phyloP scores from a whole-genome alignment of 2,329 filamentous ascomycete species.

The Ramularia endophylla region DNA sequence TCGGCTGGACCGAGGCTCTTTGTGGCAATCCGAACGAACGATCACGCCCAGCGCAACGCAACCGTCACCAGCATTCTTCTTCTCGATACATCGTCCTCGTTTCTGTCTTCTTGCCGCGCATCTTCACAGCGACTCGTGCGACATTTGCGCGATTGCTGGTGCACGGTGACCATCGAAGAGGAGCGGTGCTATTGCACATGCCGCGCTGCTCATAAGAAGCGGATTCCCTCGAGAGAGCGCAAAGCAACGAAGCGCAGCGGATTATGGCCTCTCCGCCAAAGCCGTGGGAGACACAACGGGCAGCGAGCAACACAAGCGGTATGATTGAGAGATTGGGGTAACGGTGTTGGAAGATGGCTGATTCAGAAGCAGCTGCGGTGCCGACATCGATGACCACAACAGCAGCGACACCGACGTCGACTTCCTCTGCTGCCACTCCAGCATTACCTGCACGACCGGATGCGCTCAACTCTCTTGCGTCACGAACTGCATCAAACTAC shows the following conservation, averaged over 20 bases:
- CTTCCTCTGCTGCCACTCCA: slow-evolving; percentile 48
- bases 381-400: slow-evolving; percentile 39
- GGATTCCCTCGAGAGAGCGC: neutral
- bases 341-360: slow-evolving; percentile 23
- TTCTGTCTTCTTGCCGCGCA: too few relatives aligned
- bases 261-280: slow-evolving; percentile 70
- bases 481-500: slow-evolving; percentile 82
- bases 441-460: slow-evolving; percentile 75
- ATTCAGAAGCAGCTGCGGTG: slow-evolving; percentile 37
- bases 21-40: too few relatives aligned
- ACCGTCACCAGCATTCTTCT: too few relatives aligned
- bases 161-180: too few relatives aligned
- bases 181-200: too few relatives aligned
- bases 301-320: slow-evolving; percentile 35
- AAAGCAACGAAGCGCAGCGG: neutral
- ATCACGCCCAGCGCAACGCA: too few relatives aligned
- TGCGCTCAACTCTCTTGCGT: slow-evolving; percentile 71
- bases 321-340: slow-evolving; percentile 1
- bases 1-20: too few relatives aligned
- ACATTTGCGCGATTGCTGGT: too few relatives aligned
- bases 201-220: too few relatives aligned
- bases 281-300: slow-evolving; percentile 85
- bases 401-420: slow-evolving; percentile 36
- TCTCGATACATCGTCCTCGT: too few relatives aligned
- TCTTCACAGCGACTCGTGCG: too few relatives aligned